Percentiles rank a stretch among this genome's conserved stretches.
Conservation (phyloP, 2,329 filamentous ascomycete species). For the Cladophialophora exuberans region DNA sequence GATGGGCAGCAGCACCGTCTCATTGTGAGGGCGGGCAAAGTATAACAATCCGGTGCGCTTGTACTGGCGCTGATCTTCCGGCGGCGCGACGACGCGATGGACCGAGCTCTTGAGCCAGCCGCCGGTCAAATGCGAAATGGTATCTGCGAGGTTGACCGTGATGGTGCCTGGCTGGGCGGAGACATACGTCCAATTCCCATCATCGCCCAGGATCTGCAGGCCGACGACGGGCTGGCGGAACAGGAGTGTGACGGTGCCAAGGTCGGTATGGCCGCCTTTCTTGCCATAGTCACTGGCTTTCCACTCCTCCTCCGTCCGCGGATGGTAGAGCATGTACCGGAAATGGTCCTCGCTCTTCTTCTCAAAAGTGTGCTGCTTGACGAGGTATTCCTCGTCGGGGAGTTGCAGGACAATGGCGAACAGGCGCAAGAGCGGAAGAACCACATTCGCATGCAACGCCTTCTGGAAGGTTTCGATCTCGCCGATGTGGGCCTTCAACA, state of each 20-base stretch:
- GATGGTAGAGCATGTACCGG: constrained; percentile 62
- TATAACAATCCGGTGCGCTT: constrained; percentile 50
- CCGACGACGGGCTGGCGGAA: constrained; percentile 62
- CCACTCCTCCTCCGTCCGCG: constrained; percentile 52
- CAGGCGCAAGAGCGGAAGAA: constrained; percentile 58
- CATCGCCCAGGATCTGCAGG: constrained; percentile 54
- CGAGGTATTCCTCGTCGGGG: constrained; percentile 59
- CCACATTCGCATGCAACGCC: constrained; percentile 57
- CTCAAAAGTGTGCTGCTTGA: constrained; percentile 61
- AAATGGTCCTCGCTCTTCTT: constrained; percentile 61
- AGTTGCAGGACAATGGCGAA: constrained; percentile 64
- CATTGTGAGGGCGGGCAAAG: constrained; percentile 53
- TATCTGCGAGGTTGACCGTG: constrained; percentile 56
- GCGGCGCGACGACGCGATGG: constrained; percentile 54
- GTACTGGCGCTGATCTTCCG: constrained; percentile 50
- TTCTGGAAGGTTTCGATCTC: constrained; percentile 61
- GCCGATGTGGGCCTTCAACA: constrained; percentile 52
- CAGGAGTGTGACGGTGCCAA: constrained; percentile 59
- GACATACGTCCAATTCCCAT: constrained; percentile 53
- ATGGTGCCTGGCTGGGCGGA: constrained; percentile 51
- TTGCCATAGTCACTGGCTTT: constrained; percentile 48
- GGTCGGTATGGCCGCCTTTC: constrained; percentile 57
- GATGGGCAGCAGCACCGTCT: constrained; percentile 43
- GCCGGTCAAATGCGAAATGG: constrained; percentile 52
- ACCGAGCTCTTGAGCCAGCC: constrained; percentile 55